phyloP scores from a whole-genome alignment of 2,329 filamentous ascomycete species.

The Penicillium sp. region DNA sequence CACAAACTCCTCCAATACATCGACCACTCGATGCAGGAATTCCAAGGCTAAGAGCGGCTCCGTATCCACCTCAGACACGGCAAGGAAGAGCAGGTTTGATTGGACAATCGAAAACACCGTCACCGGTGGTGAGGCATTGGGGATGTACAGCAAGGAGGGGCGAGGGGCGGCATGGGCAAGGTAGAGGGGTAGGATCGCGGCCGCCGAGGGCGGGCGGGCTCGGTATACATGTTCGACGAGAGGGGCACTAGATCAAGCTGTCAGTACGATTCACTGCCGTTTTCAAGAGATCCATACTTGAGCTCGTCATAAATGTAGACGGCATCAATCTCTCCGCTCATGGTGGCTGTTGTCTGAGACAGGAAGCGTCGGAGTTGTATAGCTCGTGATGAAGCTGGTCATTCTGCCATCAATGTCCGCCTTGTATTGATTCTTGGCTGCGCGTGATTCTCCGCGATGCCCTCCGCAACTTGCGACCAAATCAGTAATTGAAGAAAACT shows the following conservation, averaged over 20 bases:
- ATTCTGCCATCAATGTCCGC: constrained; percentile 37
- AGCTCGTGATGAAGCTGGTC: constrained; percentile 21
- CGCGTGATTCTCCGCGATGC: neutral
- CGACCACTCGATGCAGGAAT: constrained; percentile 89
- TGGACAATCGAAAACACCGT: constrained; percentile 86
- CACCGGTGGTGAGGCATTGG: constrained; percentile 78
- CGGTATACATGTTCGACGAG: constrained; percentile 88
- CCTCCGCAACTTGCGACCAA: neutral
- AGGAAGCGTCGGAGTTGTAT: constrained; percentile 13
- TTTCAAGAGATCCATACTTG: constrained; percentile 59
- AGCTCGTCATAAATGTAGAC: constrained; percentile 96
- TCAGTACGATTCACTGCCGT: constrained; percentile 8
- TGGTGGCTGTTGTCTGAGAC: constrained; percentile 47
- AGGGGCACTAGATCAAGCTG: constrained; percentile 59
- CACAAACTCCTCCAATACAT: constrained; percentile 91
- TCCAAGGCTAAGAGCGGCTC: constrained; percentile 89
- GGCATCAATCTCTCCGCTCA: constrained; percentile 88
- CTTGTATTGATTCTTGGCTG: constrained; percentile 19
- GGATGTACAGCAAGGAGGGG: constrained; percentile 81
- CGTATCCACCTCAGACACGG: constrained; percentile 79
- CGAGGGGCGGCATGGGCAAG: constrained; percentile 76
- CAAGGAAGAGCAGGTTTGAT: constrained; percentile 80
- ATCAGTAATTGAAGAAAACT: neutral
- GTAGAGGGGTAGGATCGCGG: constrained; percentile 79
- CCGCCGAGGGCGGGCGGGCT: constrained; percentile 72